phyloP scores from a whole-genome alignment of 306 rosid genomes.

The Fragaria vesca region DNA sequence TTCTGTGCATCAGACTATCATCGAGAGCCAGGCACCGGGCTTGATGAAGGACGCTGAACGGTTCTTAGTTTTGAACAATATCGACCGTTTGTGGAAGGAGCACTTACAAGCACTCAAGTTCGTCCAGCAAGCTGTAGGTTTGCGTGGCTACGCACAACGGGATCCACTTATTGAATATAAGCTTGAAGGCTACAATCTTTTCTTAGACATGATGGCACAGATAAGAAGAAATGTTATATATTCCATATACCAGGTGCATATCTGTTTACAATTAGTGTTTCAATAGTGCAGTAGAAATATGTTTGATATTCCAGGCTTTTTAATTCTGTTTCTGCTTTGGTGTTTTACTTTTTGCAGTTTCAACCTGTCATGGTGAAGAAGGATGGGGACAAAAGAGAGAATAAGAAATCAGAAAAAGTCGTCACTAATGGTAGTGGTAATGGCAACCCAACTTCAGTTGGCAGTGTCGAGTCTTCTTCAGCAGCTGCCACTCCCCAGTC shows the following conservation, averaged over 20 bases:
- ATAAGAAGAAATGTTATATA: slow-evolving; percentile 93
- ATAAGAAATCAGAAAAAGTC: slow-evolving; percentile 44
- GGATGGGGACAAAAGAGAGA: slow-evolving; percentile 47
- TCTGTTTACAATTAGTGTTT: not conserved
- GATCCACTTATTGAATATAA: slow-evolving; percentile 98
- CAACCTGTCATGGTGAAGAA: slow-evolving; percentile 82
- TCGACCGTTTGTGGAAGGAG: slow-evolving; percentile 94
- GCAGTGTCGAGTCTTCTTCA: slow-evolving; percentile 54
- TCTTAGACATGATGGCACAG: slow-evolving; percentile 99
- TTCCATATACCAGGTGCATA: slow-evolving; percentile 87
- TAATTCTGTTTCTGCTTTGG: not conserved
- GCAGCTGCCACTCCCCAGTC: slow-evolving; percentile 44
- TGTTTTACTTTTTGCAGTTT: slow-evolving; percentile 51
- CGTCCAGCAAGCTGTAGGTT: slow-evolving; percentile 94
- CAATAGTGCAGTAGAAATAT: not conserved
- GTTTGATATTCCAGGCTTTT: not conserved
- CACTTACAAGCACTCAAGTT: slow-evolving; percentile 91
- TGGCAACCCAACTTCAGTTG: slow-evolving; percentile 49
- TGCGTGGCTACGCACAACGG: slow-evolving; percentile 92
- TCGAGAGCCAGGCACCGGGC: slow-evolving; percentile 78
- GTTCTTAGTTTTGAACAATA: slow-evolving; percentile 82
- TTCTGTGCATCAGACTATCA: slow-evolving; percentile 45
- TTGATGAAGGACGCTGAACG: slow-evolving; percentile 97
- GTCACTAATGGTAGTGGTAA: slow-evolving; percentile 38
- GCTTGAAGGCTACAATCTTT: slow-evolving; percentile 96